These are phyloP conservation scores for Sicyos baderoa DNA, from an alignment of 306 rosid species.

Conservation along the genomic window DNA sequence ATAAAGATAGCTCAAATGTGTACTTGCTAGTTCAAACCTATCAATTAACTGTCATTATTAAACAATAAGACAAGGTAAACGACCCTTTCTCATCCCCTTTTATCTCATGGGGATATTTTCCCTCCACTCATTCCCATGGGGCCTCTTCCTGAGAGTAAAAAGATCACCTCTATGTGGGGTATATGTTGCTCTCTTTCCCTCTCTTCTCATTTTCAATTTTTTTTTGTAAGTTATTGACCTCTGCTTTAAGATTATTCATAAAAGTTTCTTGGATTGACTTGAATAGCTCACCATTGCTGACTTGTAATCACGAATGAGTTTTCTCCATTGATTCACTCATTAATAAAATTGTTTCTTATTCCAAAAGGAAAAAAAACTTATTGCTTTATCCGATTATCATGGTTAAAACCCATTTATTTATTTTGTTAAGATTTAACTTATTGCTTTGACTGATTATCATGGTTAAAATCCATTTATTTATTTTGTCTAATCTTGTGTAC, in stretches of 20 bases:
- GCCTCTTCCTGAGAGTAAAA: not conserved
- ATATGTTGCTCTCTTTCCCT: not conserved
- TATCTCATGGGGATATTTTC: not conserved
- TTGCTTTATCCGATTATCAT: not conserved
- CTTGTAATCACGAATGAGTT: not conserved
- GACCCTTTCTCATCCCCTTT: not conserved
- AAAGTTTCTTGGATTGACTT: not conserved
- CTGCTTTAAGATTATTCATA: not conserved
- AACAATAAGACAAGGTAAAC: not conserved
- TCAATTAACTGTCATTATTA: not conserved
- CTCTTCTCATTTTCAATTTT: not conserved
- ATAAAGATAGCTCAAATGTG: not conserved
- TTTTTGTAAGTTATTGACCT: not conserved
- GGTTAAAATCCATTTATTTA: constrained; percentile 12
- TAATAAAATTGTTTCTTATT: too few species aligned
- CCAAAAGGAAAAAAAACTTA: not conserved
- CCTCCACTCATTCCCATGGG: not conserved
- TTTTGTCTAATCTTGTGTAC: constrained; percentile 26
- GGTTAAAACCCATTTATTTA: constrained; percentile 9
- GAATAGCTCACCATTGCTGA: not conserved
- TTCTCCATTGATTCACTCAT: too few species aligned
- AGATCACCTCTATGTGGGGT: not conserved
- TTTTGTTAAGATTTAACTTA: constrained; percentile 10
- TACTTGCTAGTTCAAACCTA: not conserved
- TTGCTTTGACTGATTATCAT: not conserved